phyloP scores from a whole-genome alignment of 495 filamentous ascomycete genomes.

The Cercophora samala region DNA sequence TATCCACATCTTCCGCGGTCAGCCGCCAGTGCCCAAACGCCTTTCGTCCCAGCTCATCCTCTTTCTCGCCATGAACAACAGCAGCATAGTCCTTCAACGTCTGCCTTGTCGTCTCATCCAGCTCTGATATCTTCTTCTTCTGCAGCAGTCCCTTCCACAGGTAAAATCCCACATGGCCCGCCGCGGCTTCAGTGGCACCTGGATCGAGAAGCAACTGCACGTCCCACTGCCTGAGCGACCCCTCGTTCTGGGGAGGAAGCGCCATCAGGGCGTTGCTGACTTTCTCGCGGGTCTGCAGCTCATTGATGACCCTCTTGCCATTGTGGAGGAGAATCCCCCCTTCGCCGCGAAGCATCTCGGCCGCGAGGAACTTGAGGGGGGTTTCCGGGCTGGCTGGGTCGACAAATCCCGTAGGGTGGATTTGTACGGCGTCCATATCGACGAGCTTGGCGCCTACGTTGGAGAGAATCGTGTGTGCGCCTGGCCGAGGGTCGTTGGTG shows the following conservation, averaged over 20 bases:
- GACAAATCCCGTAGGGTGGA: conserved; percentile 69
- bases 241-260: conserved; percentile 23
- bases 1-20: conserved; percentile 22
- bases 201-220: conserved; percentile 55
- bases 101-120: conserved; percentile 38
- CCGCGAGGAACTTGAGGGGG: conserved; percentile 57
- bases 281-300: conserved; percentile 53
- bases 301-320: conserved; percentile 55
- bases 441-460: conserved; percentile 48
- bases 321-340: conserved; percentile 52
- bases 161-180: conserved; percentile 57
- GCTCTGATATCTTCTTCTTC: conserved; percentile 50
- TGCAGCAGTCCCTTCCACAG: conserved; percentile 54
- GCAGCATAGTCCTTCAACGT: conserved; percentile 48
- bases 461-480: conserved; percentile 46
- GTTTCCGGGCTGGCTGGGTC: conserved; percentile 51
- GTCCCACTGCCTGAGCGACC: conserved; percentile 48
- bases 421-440: conserved; percentile 58
- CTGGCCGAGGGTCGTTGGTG: conserved; percentile 55
- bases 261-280: conserved; percentile 49
- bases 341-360: conserved; percentile 57
- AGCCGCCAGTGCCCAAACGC: conserved; percentile 56
- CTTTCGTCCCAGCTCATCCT: conserved; percentile 43
- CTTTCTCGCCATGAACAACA: conserved; percentile 32
- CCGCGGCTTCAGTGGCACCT: conserved; percentile 48